Percentiles rank a stretch among this genome's conserved stretches.
These are phyloP conservation scores for Delitschia confertaspora DNA, from an alignment of 495 filamentous ascomycete species.

Conservation along the genomic window DNA sequence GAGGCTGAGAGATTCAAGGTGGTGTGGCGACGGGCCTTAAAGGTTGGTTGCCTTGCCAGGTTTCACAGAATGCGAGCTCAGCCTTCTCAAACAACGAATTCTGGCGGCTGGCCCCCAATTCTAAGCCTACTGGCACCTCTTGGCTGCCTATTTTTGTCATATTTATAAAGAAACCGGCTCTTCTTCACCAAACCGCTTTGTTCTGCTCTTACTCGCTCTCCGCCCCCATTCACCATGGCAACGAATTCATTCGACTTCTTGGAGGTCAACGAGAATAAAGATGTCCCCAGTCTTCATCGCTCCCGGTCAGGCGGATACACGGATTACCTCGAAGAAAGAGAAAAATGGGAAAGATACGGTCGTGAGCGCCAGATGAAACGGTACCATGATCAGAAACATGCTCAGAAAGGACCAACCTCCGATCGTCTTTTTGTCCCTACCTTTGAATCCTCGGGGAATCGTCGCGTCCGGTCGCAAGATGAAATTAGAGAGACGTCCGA, in stretches of 20 bases:
- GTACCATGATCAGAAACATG: constrained; percentile 7
- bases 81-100: too few relatives aligned
- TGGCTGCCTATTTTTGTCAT: constrained; percentile 5
- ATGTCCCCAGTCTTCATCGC: not conserved
- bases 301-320: constrained; percentile 12
- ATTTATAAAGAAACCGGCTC: not conserved
- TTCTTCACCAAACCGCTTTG: not conserved
- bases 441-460: constrained; percentile 8
- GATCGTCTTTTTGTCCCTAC: constrained; percentile 9
- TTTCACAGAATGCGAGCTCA: too few relatives aligned
- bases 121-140: too few relatives aligned
- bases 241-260: constrained; percentile 1
- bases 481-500: not conserved
- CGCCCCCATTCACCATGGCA: not conserved
- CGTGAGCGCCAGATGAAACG: constrained; percentile 13
- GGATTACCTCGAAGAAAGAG: constrained; percentile 8
- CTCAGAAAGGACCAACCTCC: not conserved
- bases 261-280: not conserved
- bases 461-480: constrained; percentile 5
- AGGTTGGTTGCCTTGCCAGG: too few relatives aligned
- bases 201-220: not conserved
- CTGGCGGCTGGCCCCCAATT: constrained; percentile 15
- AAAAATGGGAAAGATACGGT: constrained; percentile 6
- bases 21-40: too few relatives aligned
- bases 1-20: constrained; percentile 1